Evolutionary conservation across 192 early-diverging fungal genomes (phyloP), one percentile per base, ranked within the genome.

Genomic region (Backusella westeae): DNA sequence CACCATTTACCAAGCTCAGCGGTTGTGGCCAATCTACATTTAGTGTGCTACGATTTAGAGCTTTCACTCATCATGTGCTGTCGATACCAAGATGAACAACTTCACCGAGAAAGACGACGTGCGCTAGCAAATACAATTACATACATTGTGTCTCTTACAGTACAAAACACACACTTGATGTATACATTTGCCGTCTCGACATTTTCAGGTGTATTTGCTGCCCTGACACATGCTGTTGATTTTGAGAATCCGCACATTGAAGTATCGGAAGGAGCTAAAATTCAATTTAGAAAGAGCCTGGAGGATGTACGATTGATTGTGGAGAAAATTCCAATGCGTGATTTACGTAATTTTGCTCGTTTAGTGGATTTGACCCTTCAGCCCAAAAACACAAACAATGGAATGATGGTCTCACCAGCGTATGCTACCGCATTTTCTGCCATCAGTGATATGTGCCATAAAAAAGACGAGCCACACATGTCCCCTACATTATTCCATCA

Each of bases 71-170:
- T 79, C n/a, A 65, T 63, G 38, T 78, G 76, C 44, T 78, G 73
- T 42, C 69, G 73, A 10, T 69, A 74, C 3, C 76, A 81, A 38
- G 66, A 65, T 32, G 76, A 74, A 59, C 73, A 77, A 19, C 21
- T 74, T 14, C 69, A 78, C 7, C 34, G 73, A 29, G 67, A 74
- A 12, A 68, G 73, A 67, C 72, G 76, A 42, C 66, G 76, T 6
- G 35, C 76, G 17, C 36, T 81, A 35, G 80, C 76, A 10, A 81
- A 77, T 71, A 68, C 75, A 10, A 81, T 81, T 34, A 78, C 80
- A 6, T 69, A 72, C 14, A 36, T 81, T n/a, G 80, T 75, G 0
- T 53, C 63, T 12, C 39, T 53, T 4, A 79, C 78, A 39, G 67
- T 79, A 29, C 44, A 69, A 23, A 26, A 73, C 21, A 68, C 66